phyloP scores from a whole-genome alignment of 345 rosid species.

The Noccaea caerulescens region DNA sequence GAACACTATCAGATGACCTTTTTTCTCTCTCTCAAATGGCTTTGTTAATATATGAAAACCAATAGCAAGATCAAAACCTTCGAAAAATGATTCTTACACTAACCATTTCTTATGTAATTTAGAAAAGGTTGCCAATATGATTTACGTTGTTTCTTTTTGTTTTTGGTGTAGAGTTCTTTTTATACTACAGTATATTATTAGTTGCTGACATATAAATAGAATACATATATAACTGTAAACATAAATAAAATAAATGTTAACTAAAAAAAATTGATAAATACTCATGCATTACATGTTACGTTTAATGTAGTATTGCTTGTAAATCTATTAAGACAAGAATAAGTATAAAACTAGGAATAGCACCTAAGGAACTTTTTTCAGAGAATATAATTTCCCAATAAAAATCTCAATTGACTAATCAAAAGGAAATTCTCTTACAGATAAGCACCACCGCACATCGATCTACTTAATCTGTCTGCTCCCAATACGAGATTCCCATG shows the following conservation, averaged over 20 bases:
- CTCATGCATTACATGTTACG: conserved; percentile 26
- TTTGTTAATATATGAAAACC: neutral
- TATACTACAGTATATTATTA: neutral
- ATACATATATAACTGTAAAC: neutral
- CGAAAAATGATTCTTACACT: neutral
- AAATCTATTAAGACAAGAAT: conserved; percentile 8
- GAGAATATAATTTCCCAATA: conserved; percentile 31
- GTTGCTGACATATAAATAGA: neutral
- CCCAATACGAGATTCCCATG: conserved; percentile 38
- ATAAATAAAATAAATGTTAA: neutral
- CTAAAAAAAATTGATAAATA: neutral
- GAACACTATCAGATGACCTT: neutral
- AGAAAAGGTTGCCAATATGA: neutral
- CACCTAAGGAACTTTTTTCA: conserved; percentile 30
- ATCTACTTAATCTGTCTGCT: conserved; percentile 30
- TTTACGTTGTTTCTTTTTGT: neutral
- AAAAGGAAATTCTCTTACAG: conserved; percentile 44
- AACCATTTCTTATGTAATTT: neutral
- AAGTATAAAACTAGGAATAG: conserved; percentile 21
- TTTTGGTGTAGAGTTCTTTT: neutral
- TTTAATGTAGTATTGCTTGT: neutral
- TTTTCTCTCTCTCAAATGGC: neutral
- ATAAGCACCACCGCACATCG: conserved; percentile 43
- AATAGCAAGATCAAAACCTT: neutral
- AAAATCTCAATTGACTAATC: conserved; percentile 28